Evolutionary conservation across 306 rosid genomes (phyloP).

Genomic region (Gleditsia sinensis): DNA sequence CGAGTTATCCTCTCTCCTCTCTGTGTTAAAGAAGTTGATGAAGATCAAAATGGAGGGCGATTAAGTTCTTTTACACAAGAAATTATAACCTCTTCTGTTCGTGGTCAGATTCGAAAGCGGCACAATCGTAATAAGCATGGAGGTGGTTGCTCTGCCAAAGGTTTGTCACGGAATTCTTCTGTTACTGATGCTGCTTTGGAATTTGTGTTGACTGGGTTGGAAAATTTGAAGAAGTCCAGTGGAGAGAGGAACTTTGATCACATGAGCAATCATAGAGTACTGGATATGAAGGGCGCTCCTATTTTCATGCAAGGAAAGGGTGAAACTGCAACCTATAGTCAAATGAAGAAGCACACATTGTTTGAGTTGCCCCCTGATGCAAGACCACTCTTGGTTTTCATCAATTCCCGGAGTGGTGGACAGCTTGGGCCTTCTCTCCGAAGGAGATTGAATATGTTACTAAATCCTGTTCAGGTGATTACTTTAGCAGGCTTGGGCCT

Average conservation of each 20-base stretch:
- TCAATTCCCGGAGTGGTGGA: slow-evolving; percentile 77
- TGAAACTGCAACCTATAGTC: slow-evolving; percentile 32
- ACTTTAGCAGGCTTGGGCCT: slow-evolving; percentile 22
- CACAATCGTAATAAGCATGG: slow-evolving; percentile 51
- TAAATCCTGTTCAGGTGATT: slow-evolving; percentile 77
- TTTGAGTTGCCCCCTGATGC: slow-evolving; percentile 68
- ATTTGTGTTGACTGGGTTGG: slow-evolving; percentile 51
- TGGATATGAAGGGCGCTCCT: slow-evolving; percentile 23
- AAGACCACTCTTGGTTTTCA: slow-evolving; percentile 76
- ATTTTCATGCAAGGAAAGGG: slow-evolving; percentile 35
- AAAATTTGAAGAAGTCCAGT: slow-evolving; percentile 45
- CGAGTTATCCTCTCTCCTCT: slow-evolving; percentile 66
- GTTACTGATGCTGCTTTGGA: slow-evolving; percentile 49
- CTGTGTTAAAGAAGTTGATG: slow-evolving; percentile 64
- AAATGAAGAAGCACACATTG: slow-evolving; percentile 52
- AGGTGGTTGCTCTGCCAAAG: slow-evolving; percentile 38
- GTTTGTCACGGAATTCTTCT: slow-evolving; percentile 38
- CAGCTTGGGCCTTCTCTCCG: slow-evolving; percentile 69
- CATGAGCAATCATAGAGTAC: slow-evolving; percentile 34
- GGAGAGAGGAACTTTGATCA: slow-evolving; percentile 41
- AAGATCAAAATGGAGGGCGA: slow-evolving; percentile 40
- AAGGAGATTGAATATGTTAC: slow-evolving; percentile 71
- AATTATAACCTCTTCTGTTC: slow-evolving; percentile 51
- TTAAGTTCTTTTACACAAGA: slow-evolving; percentile 45
- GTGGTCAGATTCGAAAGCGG: slow-evolving; percentile 55